Percentiles rank a stretch among this genome's conserved stretches.
phyloP scores from a whole-genome alignment of 768 basidiomycete genomes.

The Tylopilus sp. region DNA sequence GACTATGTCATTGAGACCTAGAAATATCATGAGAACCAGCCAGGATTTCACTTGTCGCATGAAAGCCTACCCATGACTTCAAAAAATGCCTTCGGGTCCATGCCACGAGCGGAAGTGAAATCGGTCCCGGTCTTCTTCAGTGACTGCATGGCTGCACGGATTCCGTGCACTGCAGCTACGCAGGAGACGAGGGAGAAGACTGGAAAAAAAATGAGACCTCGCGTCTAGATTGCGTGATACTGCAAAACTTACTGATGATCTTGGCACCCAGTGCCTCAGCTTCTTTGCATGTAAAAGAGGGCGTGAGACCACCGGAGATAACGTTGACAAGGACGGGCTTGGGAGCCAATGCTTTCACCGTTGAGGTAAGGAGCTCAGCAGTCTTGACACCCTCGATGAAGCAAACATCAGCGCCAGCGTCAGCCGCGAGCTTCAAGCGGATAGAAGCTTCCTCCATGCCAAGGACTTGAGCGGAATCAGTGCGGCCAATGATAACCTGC shows the following conservation, averaged over 20 bases:
- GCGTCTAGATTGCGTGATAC: not conserved
- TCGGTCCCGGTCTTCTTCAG: conserved; percentile 79
- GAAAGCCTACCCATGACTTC: conserved; percentile 61
- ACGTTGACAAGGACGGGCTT: conserved; percentile 80
- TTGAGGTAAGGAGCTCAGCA: conserved; percentile 57
- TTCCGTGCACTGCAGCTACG: conserved; percentile 74
- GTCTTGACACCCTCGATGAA: conserved; percentile 80
- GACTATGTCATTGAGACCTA: conserved; percentile 53
- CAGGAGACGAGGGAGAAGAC: conserved; percentile 77
- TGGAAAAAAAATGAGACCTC: conserved; percentile 21
- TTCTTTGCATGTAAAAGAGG: conserved; percentile 66
- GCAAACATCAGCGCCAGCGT: conserved; percentile 74
- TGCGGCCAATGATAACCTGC: conserved; percentile 70
- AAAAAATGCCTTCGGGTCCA: conserved; percentile 79
- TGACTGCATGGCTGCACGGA: conserved; percentile 72
- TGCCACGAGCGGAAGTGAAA: conserved; percentile 54
- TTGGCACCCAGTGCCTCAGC: conserved; percentile 71
- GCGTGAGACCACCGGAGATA: conserved; percentile 74
- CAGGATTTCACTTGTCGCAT: not conserved
- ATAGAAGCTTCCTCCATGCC: conserved; percentile 74
- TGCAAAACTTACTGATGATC: conserved; percentile 63
- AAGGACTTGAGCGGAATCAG: conserved; percentile 73
- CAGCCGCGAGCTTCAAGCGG: conserved; percentile 66
- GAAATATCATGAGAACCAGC: not conserved
- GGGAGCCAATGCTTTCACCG: conserved; percentile 65